Conservation (phyloP, 1,284 basidiomycete species). For the Ustanciosporium gigantosporum region DNA sequence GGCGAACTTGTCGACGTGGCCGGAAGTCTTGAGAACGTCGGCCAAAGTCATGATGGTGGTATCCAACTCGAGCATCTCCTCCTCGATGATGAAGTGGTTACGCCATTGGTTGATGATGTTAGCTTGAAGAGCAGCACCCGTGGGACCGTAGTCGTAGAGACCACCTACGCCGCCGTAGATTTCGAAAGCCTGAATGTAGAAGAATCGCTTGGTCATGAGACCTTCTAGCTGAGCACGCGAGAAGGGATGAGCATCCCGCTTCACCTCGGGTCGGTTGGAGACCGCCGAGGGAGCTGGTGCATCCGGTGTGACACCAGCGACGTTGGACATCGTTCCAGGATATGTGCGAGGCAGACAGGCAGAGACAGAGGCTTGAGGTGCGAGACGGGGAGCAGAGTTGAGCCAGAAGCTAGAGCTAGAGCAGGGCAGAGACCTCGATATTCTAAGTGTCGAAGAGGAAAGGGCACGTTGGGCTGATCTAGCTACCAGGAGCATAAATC, state of each 20-base stretch:
- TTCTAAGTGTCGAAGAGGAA: too few relatives aligned
- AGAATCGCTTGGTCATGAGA: slow-evolving; percentile 88
- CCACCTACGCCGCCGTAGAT: slow-evolving; percentile 98
- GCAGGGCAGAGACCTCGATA: too few relatives aligned
- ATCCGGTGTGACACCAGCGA: slow-evolving; percentile 24
- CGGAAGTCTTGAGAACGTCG: slow-evolving; percentile 94
- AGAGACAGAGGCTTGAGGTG: neutral
- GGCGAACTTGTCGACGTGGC: slow-evolving; percentile 96
- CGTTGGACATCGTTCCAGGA: slow-evolving; percentile 24
- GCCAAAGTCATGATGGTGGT: slow-evolving; percentile 96
- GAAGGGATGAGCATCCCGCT: slow-evolving; percentile 73
- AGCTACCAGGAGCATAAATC: neutral
- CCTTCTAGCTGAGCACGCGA: slow-evolving; percentile 85
- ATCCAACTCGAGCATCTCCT: slow-evolving; percentile 98
- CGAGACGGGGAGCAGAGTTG: neutral
- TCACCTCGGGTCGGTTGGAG: slow-evolving; percentile 42
- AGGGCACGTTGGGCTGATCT: neutral
- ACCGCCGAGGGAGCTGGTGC: slow-evolving; percentile 35
- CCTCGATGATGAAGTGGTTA: slow-evolving; percentile 96
- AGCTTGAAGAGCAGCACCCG: slow-evolving; percentile 90
- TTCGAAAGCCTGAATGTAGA: slow-evolving; percentile 97
- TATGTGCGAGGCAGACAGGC: too few relatives aligned
- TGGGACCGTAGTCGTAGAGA: slow-evolving; percentile 71
- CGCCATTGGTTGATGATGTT: slow-evolving; percentile 98
- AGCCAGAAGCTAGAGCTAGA: too few relatives aligned